Conservation (phyloP, 768 basidiomycete genomes). For the Kwoniella europaea region DNA sequence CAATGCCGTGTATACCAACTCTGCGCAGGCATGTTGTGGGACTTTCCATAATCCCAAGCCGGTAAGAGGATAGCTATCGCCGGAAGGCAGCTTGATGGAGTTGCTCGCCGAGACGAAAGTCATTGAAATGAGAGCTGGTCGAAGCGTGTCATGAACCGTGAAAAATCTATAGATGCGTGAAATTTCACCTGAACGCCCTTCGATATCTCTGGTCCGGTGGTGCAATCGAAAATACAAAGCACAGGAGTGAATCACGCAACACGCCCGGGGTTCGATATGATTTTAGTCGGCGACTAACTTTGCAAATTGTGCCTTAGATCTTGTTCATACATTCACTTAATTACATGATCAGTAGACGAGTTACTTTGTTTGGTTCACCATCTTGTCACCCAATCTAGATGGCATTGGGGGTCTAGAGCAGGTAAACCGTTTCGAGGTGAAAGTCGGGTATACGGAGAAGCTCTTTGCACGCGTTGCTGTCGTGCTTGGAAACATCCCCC, state of each 20-base stretch:
- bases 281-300: slow-evolving; percentile 1
- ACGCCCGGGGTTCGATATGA: not conserved
- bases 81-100: slow-evolving; percentile 10
- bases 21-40: slow-evolving; percentile 32
- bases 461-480: too few species aligned
- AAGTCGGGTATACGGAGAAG: too few species aligned
- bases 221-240: not conserved
- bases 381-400: too few species aligned
- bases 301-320: not conserved
- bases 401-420: too few species aligned
- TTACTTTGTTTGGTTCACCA: too few species aligned
- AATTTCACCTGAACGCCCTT: not conserved
- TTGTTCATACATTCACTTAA: not conserved
- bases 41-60: slow-evolving; percentile 56
- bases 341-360: not conserved
- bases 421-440: too few species aligned
- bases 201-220: not conserved
- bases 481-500: too few species aligned
- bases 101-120: not conserved
- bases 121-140: not conserved
- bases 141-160: not conserved
- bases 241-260: not conserved
- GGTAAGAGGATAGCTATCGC: slow-evolving; percentile 26
- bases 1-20: slow-evolving; percentile 84
- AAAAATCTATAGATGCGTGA: not conserved